Percentiles rank a stretch among this genome's conserved stretches.
phyloP scores from a whole-genome alignment of 192 early-diverging fungal genomes.

The Backusella australiensis region DNA sequence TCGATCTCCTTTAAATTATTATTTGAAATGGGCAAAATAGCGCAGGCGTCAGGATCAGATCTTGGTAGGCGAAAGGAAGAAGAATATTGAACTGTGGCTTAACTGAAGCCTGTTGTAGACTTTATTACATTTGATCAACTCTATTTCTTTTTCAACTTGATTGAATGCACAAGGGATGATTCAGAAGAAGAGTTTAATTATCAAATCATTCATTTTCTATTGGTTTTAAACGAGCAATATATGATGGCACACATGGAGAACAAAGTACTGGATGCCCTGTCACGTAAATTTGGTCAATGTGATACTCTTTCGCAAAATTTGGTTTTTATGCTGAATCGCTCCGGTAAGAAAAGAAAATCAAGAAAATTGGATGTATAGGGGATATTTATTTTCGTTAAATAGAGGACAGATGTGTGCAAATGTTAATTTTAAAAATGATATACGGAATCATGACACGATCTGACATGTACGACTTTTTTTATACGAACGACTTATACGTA shows the following conservation, averaged over 20 bases:
- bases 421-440: constrained; percentile 69
- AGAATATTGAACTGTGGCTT: no score
- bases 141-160: neutral
- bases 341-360: neutral
- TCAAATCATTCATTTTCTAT: neutral
- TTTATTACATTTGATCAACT: neutral
- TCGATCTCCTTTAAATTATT: neutral
- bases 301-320: constrained; percentile 79
- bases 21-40: constrained; percentile 4
- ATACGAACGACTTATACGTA: constrained; percentile 89
- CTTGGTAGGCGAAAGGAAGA: neutral
- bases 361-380: constrained; percentile 45
- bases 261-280: neutral
- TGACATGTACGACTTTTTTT: constrained; percentile 65
- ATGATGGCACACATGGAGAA: constrained; percentile 1
- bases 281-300: neutral
- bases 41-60: neutral
- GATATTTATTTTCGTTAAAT: neutral
- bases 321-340: constrained; percentile 78
- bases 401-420: constrained; percentile 53
- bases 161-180: neutral
- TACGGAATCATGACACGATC: constrained; percentile 64
- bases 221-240: constrained; percentile 1
- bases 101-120: neutral
- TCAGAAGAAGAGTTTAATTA: constrained; percentile 1